These are phyloP conservation scores for Periconia sp. DNA, from an alignment of 2,329 filamentous ascomycete species.

Conservation along the genomic window DNA sequence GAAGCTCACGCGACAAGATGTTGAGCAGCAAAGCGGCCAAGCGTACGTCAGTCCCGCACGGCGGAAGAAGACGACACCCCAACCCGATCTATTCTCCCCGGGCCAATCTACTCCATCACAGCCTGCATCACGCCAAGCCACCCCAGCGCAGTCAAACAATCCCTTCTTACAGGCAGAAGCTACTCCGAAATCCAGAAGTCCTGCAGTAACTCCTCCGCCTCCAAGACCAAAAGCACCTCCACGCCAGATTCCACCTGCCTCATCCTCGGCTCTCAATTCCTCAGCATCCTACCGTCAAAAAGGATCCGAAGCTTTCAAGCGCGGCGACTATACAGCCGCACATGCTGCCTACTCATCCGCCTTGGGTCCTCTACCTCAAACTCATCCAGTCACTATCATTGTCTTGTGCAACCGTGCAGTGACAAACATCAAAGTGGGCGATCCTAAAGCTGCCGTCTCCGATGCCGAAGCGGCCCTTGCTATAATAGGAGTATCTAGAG, in stretches of 20 bases:
- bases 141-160: conserved; percentile 46
- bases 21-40: conserved; percentile 81
- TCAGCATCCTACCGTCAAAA: conserved; percentile 80
- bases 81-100: conserved; percentile 66
- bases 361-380: conserved; percentile 73
- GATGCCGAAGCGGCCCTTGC: conserved; percentile 83
- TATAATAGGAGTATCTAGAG: conserved; percentile 79
- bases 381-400: conserved; percentile 85
- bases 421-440: conserved; percentile 88
- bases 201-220: conserved; percentile 48
- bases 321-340: conserved; percentile 88
- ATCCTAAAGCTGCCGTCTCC: conserved; percentile 82
- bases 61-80: conserved; percentile 70
- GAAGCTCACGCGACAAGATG: conserved; percentile 72
- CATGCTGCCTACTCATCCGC: conserved; percentile 83
- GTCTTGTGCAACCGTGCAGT: conserved; percentile 89
- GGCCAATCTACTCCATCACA: conserved; percentile 32
- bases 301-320: conserved; percentile 89
- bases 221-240: conserved; percentile 57
- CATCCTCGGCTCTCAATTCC: conserved; percentile 71
- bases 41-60: conserved; percentile 88
- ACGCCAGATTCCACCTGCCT: conserved; percentile 70
- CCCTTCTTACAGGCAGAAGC: conserved; percentile 43
- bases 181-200: conserved; percentile 37
- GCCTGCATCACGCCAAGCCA: conserved; percentile 34